Percentiles rank a stretch among this genome's conserved stretches.
Evolutionary conservation across 1,139 yeast species (phyloP).

Genomic region (Lodderomyces jiufengensis): DNA sequence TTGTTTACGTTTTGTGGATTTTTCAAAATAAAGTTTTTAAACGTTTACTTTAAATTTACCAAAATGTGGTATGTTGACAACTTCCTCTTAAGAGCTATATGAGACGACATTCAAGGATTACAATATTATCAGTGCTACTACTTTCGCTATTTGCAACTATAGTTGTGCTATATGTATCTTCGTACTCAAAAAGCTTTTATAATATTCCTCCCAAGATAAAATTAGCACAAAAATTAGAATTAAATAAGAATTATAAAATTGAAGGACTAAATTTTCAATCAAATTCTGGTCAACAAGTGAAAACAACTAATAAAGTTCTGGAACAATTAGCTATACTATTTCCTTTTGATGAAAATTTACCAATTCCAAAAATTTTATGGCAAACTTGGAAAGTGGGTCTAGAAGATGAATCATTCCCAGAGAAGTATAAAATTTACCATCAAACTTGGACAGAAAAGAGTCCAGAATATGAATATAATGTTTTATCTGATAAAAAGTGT

Average conservation of each 20-base stretch:
- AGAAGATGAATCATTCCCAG: slow-evolving; percentile 52
- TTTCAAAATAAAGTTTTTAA: no score
- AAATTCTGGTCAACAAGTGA: slow-evolving; percentile 6
- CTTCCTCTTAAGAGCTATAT: no score
- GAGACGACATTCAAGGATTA: no score
- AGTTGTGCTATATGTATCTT: no score
- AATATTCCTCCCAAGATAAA: no score
- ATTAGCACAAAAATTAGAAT: no score
- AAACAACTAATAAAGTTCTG: slow-evolving; percentile 30
- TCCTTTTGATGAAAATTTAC: slow-evolving; percentile 61
- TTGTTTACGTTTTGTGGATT: no score
- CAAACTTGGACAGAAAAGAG: slow-evolving; percentile 59
- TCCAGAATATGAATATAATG: slow-evolving; percentile 64
- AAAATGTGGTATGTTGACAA: no score
- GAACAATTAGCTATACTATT: slow-evolving; percentile 61
- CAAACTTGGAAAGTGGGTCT: slow-evolving; percentile 88
- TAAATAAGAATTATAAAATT: slow-evolving; percentile 32
- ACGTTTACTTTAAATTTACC: no score
- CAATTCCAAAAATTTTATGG: slow-evolving; percentile 80
- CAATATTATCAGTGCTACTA: no score
- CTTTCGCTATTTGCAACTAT: no score
- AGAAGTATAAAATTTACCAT: slow-evolving; percentile 37
- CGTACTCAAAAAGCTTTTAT: no score
- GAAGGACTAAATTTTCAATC: slow-evolving; percentile 39
- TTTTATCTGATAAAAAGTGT: slow-evolving; percentile 71